Percentiles rank a stretch among this genome's conserved stretches.
Conservation (phyloP, 1,284 basidiomycete species). For the Naganishia sp. region DNA sequence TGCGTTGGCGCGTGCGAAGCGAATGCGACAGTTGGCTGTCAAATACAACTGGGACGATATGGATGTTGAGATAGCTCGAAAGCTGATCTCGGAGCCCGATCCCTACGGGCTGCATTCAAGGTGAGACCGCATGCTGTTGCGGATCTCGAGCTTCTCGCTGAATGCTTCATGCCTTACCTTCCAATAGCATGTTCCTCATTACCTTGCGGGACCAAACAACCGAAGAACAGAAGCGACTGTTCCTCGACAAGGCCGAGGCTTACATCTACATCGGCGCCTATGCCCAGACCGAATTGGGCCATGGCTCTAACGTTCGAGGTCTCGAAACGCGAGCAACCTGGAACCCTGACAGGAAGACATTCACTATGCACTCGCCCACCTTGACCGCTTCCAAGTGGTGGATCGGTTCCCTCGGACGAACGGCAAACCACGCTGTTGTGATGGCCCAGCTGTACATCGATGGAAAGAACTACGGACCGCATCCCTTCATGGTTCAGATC, state of each 20-base stretch:
- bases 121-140: slow-evolving; percentile 1
- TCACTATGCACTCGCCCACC: slow-evolving; percentile 74
- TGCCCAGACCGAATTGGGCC: slow-evolving; percentile 72
- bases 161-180: not conserved
- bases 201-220: slow-evolving; percentile 32
- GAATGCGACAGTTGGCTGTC: slow-evolving; percentile 29
- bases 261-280: slow-evolving; percentile 59
- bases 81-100: slow-evolving; percentile 25
- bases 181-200: slow-evolving; percentile 31
- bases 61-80: slow-evolving; percentile 22
- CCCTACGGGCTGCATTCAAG: slow-evolving; percentile 31
- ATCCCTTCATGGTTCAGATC: slow-evolving; percentile 73
- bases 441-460: slow-evolving; percentile 73
- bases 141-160: not conserved
- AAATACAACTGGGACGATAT: slow-evolving; percentile 30
- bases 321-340: slow-evolving; percentile 80
- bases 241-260: slow-evolving; percentile 28
- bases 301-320: slow-evolving; percentile 69
- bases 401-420: slow-evolving; percentile 71
- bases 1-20: slow-evolving; percentile 30
- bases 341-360: slow-evolving; percentile 66
- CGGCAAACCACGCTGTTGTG: slow-evolving; percentile 74
- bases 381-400: slow-evolving; percentile 81
- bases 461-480: slow-evolving; percentile 69
- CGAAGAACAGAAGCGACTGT: slow-evolving; percentile 29